Evolutionary conservation across 345 rosid genomes (phyloP).

Genomic region (Mallotus nudiflorus): DNA sequence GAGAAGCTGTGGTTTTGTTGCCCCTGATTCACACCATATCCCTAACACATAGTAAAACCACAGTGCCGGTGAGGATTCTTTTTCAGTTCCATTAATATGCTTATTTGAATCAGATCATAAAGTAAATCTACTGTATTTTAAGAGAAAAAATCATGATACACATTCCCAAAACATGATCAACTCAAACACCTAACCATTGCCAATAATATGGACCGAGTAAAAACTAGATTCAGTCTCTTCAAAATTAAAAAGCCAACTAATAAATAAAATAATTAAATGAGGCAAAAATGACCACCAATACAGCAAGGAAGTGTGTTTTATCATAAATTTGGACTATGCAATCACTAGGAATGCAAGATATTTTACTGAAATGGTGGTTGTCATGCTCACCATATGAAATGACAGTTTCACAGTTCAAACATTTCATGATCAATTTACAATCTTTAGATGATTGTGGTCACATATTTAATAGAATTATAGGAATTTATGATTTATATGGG

Average conservation of each 20-base stretch:
- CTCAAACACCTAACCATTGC: background rate
- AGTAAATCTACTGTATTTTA: too few species aligned
- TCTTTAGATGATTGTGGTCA: background rate
- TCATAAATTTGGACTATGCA: background rate
- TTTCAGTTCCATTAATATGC: conserved; percentile 12
- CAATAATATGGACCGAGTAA: background rate
- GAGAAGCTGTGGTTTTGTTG: conserved; percentile 57
- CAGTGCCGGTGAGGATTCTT: conserved; percentile 11
- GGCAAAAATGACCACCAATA: background rate
- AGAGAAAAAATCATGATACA: background rate
- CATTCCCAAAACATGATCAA: conserved; percentile 4
- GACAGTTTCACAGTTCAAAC: background rate
- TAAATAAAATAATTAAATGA: background rate
- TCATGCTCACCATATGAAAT: background rate
- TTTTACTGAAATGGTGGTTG: background rate
- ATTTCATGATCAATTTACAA: background rate
- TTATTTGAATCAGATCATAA: background rate
- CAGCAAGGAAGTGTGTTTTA: background rate
- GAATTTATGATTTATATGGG: background rate
- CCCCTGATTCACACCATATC: conserved; percentile 52
- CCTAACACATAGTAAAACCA: conserved; percentile 40
- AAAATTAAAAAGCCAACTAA: background rate
- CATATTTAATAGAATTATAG: background rate
- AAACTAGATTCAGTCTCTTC: background rate
- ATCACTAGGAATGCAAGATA: background rate